Conservation (phyloP, 345 rosid genomes). For the Rhizophora mangle region DNA sequence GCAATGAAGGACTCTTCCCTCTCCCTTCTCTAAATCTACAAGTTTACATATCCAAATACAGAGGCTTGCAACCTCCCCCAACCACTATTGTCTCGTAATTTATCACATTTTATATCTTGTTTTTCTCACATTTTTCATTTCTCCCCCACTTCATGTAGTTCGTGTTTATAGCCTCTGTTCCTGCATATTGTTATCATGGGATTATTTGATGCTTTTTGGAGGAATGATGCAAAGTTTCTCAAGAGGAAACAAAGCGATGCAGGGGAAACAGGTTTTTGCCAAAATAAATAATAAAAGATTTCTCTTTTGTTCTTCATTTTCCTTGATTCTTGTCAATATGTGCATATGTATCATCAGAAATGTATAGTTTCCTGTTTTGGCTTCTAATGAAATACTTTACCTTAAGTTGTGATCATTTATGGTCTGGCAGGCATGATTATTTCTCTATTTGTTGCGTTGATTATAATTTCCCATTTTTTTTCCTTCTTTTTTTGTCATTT, state of each 20-base stretch:
- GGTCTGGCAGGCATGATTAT: too few relatives aligned
- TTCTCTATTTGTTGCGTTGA: too few relatives aligned
- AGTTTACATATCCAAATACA: background rate
- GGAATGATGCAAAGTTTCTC: conserved; percentile 48
- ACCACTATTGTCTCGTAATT: background rate
- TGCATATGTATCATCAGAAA: too few relatives aligned
- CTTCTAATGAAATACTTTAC: too few relatives aligned
- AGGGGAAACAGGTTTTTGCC: conserved; percentile 72
- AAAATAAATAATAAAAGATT: background rate
- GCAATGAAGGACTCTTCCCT: conserved; percentile 2
- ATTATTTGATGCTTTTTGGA: conserved; percentile 42
- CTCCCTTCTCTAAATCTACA: background rate
- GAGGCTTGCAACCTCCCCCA: background rate
- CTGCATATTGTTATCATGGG: conserved; percentile 14
- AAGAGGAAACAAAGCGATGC: conserved; percentile 96
- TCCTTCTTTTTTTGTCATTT: too few relatives aligned
- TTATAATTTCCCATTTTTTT: too few relatives aligned
- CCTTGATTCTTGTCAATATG: background rate
- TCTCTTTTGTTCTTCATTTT: conserved; percentile 5
- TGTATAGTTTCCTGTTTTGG: too few relatives aligned
- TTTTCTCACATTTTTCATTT: background rate
- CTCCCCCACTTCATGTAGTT: too few relatives aligned
- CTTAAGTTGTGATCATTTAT: too few relatives aligned
- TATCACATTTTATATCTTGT: background rate
- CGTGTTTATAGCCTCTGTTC: background rate